A percentile compares a stretch with the other conserved stretches of the same genome.
phyloP scores from a whole-genome alignment of 2,329 filamentous ascomycete genomes.

The Beauveria sp. region DNA sequence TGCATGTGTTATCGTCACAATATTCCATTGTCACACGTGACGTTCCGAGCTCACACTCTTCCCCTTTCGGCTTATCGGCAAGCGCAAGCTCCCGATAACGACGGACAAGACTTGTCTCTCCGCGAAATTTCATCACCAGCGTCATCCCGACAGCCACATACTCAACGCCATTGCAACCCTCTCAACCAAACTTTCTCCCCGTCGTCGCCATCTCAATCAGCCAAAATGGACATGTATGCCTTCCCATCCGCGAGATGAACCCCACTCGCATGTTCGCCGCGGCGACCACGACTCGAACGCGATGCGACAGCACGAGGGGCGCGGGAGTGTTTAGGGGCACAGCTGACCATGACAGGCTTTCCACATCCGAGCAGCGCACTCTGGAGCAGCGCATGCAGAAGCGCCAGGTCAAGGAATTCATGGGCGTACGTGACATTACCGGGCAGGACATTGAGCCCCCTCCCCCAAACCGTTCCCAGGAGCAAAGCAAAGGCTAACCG shows the following conservation, averaged over 20 bases:
- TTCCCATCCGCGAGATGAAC: background rate
- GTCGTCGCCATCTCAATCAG: constrained; percentile 10
- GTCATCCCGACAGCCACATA: background rate
- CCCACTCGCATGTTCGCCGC: background rate
- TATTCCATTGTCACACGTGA: background rate
- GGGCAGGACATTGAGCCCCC: background rate
- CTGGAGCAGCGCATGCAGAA: constrained; percentile 92
- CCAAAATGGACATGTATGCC: constrained; percentile 18
- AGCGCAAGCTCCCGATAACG: background rate
- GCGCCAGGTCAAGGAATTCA: constrained; percentile 98
- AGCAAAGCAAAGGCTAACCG: background rate
- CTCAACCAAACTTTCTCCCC: too few species aligned
- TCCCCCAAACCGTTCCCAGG: too few species aligned
- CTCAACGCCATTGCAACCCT: background rate
- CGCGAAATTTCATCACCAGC: constrained; percentile 9
- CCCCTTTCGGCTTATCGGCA: constrained; percentile 11
- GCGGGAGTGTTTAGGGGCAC: background rate
- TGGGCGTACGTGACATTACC: constrained; percentile 61
- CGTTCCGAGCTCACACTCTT: background rate
- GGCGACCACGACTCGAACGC: background rate
- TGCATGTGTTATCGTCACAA: background rate
- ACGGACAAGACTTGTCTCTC: background rate
- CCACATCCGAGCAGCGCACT: constrained; percentile 76
- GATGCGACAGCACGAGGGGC: background rate
- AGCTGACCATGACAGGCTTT: constrained; percentile 44